Conservation (phyloP, 441 rosid genomes). For the Brassica hybrid region DNA sequence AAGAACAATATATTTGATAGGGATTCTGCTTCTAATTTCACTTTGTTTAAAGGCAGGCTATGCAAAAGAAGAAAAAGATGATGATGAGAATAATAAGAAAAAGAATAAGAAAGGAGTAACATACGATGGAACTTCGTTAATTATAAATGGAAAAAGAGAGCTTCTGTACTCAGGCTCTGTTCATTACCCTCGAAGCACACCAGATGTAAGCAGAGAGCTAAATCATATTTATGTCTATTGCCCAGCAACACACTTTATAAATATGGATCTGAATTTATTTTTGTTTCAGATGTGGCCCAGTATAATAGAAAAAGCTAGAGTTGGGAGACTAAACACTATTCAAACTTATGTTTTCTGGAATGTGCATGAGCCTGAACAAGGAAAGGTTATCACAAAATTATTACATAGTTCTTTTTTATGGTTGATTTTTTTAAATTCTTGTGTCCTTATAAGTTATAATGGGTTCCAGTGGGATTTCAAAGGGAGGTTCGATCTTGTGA, state of each 20-base stretch:
- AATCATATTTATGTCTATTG: not conserved
- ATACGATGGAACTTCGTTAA: constrained; percentile 34
- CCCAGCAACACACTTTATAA: not conserved
- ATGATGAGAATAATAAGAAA: not conserved
- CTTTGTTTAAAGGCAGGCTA: constrained; percentile 15
- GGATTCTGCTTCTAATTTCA: constrained; percentile 25
- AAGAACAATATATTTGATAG: constrained; percentile 30
- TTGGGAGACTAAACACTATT: constrained; percentile 45
- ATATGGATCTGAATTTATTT: not conserved
- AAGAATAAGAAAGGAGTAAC: constrained; percentile 31
- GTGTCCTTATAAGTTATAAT: constrained; percentile 6
- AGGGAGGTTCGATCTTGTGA: constrained; percentile 35
- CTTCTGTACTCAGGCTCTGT: constrained; percentile 38
- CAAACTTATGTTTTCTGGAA: constrained; percentile 55
- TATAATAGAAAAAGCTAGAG: constrained; percentile 42
- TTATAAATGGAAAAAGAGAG: constrained; percentile 37
- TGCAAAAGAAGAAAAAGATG: constrained; percentile 6
- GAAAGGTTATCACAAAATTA: constrained; percentile 29
- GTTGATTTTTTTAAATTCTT: not conserved
- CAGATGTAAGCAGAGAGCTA: constrained; percentile 19
- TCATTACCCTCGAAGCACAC: constrained; percentile 45
- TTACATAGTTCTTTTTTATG: not conserved
- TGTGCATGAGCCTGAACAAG: constrained; percentile 46
- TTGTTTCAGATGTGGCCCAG: constrained; percentile 45
- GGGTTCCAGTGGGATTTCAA: constrained; percentile 26